phyloP scores from a whole-genome alignment of 2,329 filamentous ascomycete genomes.

The Cadophora sp. region DNA sequence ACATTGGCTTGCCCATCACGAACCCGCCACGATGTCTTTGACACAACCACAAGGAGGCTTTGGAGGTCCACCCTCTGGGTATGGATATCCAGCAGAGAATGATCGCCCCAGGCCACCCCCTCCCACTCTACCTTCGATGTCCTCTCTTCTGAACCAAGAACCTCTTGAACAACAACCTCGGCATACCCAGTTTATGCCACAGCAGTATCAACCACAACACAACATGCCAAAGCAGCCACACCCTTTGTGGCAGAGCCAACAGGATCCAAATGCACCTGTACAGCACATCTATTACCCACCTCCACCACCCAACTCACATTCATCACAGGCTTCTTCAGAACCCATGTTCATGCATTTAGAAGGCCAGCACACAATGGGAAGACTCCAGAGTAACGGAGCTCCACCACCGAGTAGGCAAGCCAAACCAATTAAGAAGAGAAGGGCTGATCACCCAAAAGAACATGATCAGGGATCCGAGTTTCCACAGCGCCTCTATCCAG shows the following conservation, averaged over 20 bases:
- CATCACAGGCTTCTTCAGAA: constrained; percentile 19
- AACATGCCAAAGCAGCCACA: constrained; percentile 27
- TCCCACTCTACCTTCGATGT: constrained; percentile 35
- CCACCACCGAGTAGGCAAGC: constrained; percentile 30
- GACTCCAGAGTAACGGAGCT: constrained; percentile 13
- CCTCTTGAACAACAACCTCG: constrained; percentile 16
- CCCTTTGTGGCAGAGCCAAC: constrained; percentile 25
- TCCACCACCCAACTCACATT: constrained; percentile 24
- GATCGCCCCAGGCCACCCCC: constrained; percentile 20
- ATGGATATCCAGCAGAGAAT: constrained; percentile 14
- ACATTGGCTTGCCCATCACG: not conserved
- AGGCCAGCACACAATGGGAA: not conserved
- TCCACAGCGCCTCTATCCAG: constrained; percentile 14
- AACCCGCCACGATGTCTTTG: constrained; percentile 17
- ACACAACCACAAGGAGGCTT: constrained; percentile 9
- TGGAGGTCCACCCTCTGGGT: constrained; percentile 4
- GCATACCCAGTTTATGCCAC: constrained; percentile 20
- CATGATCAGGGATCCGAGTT: constrained; percentile 16
- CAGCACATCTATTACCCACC: constrained; percentile 28
- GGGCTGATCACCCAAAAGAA: constrained; percentile 27
- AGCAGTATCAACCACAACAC: constrained; percentile 27
- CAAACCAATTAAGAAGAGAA: constrained; percentile 34
- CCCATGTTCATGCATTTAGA: constrained; percentile 18
- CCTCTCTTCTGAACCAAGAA: constrained; percentile 32
- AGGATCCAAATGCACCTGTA: constrained; percentile 26